Conservation (phyloP, 176 grass and related monocot species). For the Phoenix roebelenii region DNA sequence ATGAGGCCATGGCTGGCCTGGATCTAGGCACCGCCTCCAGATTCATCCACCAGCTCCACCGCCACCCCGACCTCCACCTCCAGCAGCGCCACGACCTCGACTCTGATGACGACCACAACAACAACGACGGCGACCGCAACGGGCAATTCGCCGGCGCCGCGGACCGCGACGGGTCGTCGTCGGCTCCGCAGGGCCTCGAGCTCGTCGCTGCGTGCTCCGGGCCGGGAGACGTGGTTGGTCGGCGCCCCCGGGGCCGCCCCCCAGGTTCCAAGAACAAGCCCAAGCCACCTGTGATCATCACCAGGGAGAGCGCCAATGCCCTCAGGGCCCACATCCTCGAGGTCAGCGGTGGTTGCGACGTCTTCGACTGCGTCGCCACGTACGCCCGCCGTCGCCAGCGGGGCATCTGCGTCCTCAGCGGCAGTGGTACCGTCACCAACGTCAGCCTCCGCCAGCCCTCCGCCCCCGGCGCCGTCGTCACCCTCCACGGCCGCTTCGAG, state of each 20-base stretch:
- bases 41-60: slow-evolving; percentile 12
- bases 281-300: slow-evolving; percentile 18
- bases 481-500: slow-evolving; percentile 14
- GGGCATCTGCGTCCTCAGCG: slow-evolving; percentile 17
- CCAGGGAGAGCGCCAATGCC: slow-evolving; percentile 12
- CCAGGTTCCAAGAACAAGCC: slow-evolving; percentile 18
- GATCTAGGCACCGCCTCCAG: slow-evolving; percentile 18
- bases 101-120: slow-evolving; percentile 1
- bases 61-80: slow-evolving; percentile 14
- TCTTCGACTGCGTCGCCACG: slow-evolving; percentile 17
- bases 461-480: slow-evolving; percentile 6
- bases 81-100: slow-evolving; percentile 2
- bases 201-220: neutral
- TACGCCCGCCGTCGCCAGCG: slow-evolving; percentile 14
- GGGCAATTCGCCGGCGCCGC: neutral
- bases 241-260: slow-evolving; percentile 11
- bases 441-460: slow-evolving; percentile 17
- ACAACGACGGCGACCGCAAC: neutral
- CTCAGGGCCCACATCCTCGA: slow-evolving; percentile 17
- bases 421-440: slow-evolving; percentile 17
- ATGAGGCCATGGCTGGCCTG: slow-evolving; percentile 23
- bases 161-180: neutral
- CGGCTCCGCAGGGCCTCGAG: neutral
- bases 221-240: neutral
- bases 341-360: slow-evolving; percentile 13